phyloP scores from a whole-genome alignment of 768 basidiomycete species.

The Thelephora ganbajun region DNA sequence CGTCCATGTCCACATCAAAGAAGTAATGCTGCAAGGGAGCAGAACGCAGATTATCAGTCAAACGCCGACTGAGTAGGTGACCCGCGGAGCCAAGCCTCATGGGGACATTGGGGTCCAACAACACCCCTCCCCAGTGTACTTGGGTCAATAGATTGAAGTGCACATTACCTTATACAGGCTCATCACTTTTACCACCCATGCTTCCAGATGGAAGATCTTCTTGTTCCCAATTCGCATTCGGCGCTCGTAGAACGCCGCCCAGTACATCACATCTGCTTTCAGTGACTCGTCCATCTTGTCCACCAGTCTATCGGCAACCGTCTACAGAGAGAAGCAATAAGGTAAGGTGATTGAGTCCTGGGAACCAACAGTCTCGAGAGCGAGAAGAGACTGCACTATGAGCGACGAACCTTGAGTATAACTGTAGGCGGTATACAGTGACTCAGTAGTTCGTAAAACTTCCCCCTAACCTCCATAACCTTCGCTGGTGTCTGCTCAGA shows the following conservation, averaged over 20 bases:
- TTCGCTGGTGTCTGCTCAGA: constrained; percentile 79
- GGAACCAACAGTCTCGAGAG: not conserved
- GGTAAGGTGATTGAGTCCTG: not conserved
- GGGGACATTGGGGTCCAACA: not conserved
- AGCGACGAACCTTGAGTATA: constrained; percentile 65
- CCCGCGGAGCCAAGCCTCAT: not conserved
- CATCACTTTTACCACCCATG: constrained; percentile 97
- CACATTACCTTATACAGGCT: constrained; percentile 61
- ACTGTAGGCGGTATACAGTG: constrained; percentile 95
- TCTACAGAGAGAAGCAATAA: constrained; percentile 34
- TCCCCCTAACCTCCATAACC: constrained; percentile 84
- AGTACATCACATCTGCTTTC: constrained; percentile 91
- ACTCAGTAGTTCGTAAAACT: constrained; percentile 88
- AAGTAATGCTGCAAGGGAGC: constrained; percentile 26
- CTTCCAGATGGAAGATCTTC: constrained; percentile 94
- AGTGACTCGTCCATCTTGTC: constrained; percentile 81
- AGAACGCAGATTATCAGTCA: constrained; percentile 1
- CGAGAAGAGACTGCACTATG: not conserved
- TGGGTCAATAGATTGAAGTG: not conserved
- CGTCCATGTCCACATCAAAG: constrained; percentile 37
- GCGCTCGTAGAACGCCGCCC: constrained; percentile 85
- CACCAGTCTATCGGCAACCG: constrained; percentile 77
- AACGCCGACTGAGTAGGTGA: not conserved
- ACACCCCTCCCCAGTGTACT: not conserved
- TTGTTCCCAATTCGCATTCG: constrained; percentile 91